Percentiles rank a stretch among this genome's conserved stretches.
phyloP scores from a whole-genome alignment of 208 protist species.

The Vickermania spadyakhi region DNA sequence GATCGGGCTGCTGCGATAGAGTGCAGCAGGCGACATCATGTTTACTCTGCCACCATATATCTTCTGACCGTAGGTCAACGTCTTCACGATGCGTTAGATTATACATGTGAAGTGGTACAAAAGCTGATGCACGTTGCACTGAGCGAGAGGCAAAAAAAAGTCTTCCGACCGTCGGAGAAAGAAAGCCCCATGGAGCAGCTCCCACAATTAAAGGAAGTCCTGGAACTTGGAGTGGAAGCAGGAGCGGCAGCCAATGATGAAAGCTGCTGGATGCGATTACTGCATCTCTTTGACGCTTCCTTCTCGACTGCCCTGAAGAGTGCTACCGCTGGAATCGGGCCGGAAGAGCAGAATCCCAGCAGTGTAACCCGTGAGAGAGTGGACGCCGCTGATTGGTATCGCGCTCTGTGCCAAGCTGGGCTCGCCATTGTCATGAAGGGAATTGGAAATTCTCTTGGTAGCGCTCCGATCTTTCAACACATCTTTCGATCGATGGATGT shows the following conservation, averaged over 20 bases:
- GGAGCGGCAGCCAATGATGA: slow-evolving; percentile 15
- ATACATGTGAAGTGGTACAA: slow-evolving; percentile 18
- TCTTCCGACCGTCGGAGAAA: background rate
- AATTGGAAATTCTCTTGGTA: background rate
- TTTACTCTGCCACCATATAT: slow-evolving; percentile 54
- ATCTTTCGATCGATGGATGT: background rate
- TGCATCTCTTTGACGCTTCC: background rate
- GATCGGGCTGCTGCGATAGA: slow-evolving; percentile 46
- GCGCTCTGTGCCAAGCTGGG: background rate
- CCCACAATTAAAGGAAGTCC: slow-evolving; percentile 15
- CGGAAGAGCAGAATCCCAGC: too few relatives aligned
- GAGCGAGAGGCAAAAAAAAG: background rate
- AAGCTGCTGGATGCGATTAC: slow-evolving; percentile 13
- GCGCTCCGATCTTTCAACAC: background rate
- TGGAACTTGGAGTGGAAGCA: slow-evolving; percentile 41
- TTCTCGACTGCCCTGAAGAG: background rate
- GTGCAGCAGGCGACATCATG: slow-evolving; percentile 29
- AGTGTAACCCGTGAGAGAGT: too few relatives aligned
- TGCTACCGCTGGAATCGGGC: background rate
- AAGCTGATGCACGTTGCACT: background rate
- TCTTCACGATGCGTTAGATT: slow-evolving; percentile 49
- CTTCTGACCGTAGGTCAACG: slow-evolving; percentile 45
- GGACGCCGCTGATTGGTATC: background rate
- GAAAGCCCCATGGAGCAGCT: background rate
- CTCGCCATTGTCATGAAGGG: background rate